phyloP scores from a whole-genome alignment of 2,329 filamentous ascomycete species.

The Didymella pomorum region DNA sequence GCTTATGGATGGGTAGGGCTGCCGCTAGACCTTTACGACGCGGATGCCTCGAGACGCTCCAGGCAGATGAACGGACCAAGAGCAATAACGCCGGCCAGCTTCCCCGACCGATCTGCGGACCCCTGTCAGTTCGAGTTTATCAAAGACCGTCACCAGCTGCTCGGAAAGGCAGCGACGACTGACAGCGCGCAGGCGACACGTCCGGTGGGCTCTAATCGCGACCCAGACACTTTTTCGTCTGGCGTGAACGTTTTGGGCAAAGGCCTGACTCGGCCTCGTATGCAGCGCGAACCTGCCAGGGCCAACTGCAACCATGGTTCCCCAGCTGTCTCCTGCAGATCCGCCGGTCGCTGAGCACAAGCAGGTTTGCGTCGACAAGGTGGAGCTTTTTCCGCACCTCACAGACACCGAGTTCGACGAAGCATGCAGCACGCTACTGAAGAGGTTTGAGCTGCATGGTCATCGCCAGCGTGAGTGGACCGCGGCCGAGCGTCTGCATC shows the following conservation, averaged over 20 bases:
- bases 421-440: constrained; percentile 34
- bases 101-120: constrained; percentile 15
- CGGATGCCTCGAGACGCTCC: constrained; percentile 28
- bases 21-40: constrained; percentile 29
- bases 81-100: not conserved
- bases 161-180: constrained; percentile 4
- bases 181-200: constrained; percentile 2
- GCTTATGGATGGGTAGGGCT: constrained; percentile 20
- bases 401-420: constrained; percentile 37
- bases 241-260: constrained; percentile 5
- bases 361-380: constrained; percentile 10
- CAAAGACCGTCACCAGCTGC: constrained; percentile 9
- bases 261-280: not conserved
- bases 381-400: constrained; percentile 42
- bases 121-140: constrained; percentile 6
- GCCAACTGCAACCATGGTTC: constrained; percentile 7
- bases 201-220: constrained; percentile 8
- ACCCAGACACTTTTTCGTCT: not conserved
- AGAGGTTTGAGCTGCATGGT: constrained; percentile 23
- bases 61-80: constrained; percentile 29
- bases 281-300: not conserved
- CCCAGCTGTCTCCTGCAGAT: constrained; percentile 4
- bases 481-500: constrained; percentile 29
- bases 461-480: constrained; percentile 36
- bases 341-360: constrained; percentile 1